These are phyloP conservation scores for Filobasidium uniguttulatum DNA, from an alignment of 1,284 basidiomycete species.

Conservation along the genomic window DNA sequence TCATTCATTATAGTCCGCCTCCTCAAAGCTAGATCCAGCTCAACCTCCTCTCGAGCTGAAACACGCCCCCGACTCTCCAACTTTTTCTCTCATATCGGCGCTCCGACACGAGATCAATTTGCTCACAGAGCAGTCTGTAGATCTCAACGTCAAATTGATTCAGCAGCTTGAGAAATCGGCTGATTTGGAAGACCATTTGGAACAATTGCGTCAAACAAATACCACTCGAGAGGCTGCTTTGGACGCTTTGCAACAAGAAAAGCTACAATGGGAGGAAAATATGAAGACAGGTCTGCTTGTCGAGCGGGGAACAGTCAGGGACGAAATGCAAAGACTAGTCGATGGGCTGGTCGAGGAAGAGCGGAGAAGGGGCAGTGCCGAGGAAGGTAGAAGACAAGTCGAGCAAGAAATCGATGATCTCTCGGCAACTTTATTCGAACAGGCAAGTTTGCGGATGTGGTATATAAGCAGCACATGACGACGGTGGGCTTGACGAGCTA, in stretches of 20 bases:
- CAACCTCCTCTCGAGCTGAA: too few relatives aligned
- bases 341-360: conserved; percentile 89
- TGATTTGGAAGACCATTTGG: conserved; percentile 77
- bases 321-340: conserved; percentile 86
- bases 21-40: too few relatives aligned
- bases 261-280: conserved; percentile 38
- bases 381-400: conserved; percentile 56
- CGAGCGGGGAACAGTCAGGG: conserved; percentile 76
- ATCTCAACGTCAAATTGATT: conserved; percentile 85
- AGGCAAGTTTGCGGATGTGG: conserved; percentile 24
- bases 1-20: too few relatives aligned
- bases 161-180: conserved; percentile 80
- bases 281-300: conserved; percentile 67
- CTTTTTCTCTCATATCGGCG: conserved; percentile 49
- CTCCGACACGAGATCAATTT: conserved; percentile 70
- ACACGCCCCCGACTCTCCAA: conserved; percentile 36
- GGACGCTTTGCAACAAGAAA: conserved; percentile 49
- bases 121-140: conserved; percentile 73
- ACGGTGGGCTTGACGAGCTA: too few relatives aligned
- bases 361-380: conserved; percentile 75
- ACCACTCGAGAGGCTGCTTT: conserved; percentile 62
- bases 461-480: too few relatives aligned
- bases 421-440: conserved; percentile 70
- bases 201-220: conserved; percentile 36
- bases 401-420: conserved; percentile 91